Conservation (phyloP, 2,329 filamentous ascomycete species). For the Scedosporium boydii region DNA sequence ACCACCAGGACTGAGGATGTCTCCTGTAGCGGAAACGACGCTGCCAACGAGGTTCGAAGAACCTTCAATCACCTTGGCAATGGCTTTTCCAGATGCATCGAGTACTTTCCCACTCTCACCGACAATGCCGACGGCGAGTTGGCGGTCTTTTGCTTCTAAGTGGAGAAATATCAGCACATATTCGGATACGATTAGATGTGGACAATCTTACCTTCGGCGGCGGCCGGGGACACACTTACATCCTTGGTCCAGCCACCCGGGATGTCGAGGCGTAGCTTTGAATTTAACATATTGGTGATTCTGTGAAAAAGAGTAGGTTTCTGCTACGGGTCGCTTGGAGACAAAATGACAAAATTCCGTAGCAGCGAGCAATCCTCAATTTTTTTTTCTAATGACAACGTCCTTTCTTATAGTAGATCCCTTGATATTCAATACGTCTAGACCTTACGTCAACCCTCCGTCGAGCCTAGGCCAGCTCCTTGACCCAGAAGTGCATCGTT, state of each 20-base stretch:
- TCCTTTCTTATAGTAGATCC: too few relatives aligned
- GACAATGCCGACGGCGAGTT: constrained; percentile 30
- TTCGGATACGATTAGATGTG: neutral
- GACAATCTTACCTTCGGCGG: neutral
- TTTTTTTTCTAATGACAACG: too few relatives aligned
- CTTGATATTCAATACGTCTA: too few relatives aligned
- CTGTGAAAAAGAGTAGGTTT: too few relatives aligned
- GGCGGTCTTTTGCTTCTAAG: constrained; percentile 11
- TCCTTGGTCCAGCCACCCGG: constrained; percentile 3
- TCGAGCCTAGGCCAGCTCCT: too few relatives aligned
- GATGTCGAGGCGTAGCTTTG: constrained; percentile 1
- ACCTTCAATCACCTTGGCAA: constrained; percentile 47
- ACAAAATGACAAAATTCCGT: too few relatives aligned
- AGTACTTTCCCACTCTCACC: constrained; percentile 35
- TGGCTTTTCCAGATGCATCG: constrained; percentile 30
- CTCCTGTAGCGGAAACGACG: constrained; percentile 18
- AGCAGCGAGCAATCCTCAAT: too few relatives aligned
- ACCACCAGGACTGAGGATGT: constrained; percentile 19
- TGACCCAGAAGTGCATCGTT: too few relatives aligned
- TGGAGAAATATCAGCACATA: neutral
- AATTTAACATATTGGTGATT: neutral
- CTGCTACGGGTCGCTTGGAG: too few relatives aligned
- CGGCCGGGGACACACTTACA: neutral
- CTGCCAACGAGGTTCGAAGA: constrained; percentile 50
- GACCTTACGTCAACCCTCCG: too few relatives aligned